Percentiles rank a stretch among this genome's conserved stretches.
Evolutionary conservation across 1,284 basidiomycete genomes (phyloP).

Genomic region (Caloboletus firmus): DNA sequence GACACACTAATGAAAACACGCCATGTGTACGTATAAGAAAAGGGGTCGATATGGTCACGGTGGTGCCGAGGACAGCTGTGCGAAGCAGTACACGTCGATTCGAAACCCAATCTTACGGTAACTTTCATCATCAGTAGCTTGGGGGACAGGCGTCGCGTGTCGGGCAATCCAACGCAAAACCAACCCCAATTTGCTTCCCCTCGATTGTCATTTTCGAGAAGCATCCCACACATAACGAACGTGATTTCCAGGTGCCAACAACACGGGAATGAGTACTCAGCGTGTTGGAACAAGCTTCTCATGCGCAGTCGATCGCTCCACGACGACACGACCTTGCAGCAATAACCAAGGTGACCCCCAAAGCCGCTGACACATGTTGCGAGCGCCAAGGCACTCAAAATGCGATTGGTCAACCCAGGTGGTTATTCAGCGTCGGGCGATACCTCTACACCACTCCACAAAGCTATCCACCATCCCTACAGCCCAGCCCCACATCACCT

Average conservation of each 20-base stretch:
- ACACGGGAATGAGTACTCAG: not conserved
- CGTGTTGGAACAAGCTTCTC: not conserved
- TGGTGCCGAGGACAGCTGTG: not conserved
- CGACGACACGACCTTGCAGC: not conserved
- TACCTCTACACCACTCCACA: constrained; percentile 26
- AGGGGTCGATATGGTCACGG: not conserved
- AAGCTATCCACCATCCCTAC: constrained; percentile 12
- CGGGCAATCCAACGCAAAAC: not conserved
- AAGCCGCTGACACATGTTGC: not conserved
- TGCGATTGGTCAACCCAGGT: not conserved
- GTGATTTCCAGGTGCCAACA: not conserved
- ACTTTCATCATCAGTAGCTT: not conserved
- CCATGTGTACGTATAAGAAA: not conserved
- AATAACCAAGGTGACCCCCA: not conserved
- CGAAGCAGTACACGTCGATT: not conserved
- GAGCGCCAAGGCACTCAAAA: not conserved
- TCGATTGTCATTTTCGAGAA: not conserved
- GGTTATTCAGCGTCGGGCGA: constrained; percentile 18
- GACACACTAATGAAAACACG: not conserved
- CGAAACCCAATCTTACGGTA: not conserved
- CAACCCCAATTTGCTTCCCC: not conserved
- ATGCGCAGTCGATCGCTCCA: not conserved
- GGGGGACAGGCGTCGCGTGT: not conserved
- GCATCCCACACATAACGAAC: not conserved
- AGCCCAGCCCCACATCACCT: constrained; percentile 61